These are phyloP conservation scores for Exophiala dermatitidis DNA, from an alignment of 2,329 filamentous ascomycete genomes.

Conservation along the genomic window DNA sequence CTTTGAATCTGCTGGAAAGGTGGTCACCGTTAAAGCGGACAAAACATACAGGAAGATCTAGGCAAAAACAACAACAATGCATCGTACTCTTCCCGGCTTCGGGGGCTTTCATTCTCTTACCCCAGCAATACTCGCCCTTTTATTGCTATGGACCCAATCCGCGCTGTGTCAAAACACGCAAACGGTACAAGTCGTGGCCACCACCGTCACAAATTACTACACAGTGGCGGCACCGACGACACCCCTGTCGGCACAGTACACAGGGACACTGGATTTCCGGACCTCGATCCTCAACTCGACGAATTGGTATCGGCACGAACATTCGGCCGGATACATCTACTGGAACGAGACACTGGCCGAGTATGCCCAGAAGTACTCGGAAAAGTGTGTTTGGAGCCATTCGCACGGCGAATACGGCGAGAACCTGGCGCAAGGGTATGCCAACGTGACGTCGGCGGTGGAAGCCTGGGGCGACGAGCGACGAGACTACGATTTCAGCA, in stretches of 20 bases:
- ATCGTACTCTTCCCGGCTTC: too few relatives aligned
- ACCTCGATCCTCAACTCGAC: conserved; percentile 56
- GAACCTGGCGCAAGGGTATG: conserved; percentile 64
- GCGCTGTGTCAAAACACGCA: conserved; percentile 14
- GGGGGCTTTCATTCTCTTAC: too few relatives aligned
- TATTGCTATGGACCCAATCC: neutral
- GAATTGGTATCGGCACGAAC: conserved; percentile 57
- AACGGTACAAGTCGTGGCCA: conserved; percentile 26
- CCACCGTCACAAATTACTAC: conserved; percentile 25
- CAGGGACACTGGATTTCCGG: conserved; percentile 37
- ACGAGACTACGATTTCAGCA: conserved; percentile 51
- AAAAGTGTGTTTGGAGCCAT: conserved; percentile 38
- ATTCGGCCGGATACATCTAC: conserved; percentile 51
- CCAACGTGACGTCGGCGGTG: conserved; percentile 53
- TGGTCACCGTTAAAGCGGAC: too few relatives aligned
- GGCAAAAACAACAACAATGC: too few relatives aligned
- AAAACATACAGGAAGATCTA: too few relatives aligned
- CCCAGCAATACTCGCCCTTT: too few relatives aligned
- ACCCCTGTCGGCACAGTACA: conserved; percentile 37
- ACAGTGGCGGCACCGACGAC: conserved; percentile 25
- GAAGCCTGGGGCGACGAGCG: conserved; percentile 60
- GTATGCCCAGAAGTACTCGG: conserved; percentile 48
- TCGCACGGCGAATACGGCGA: conserved; percentile 55
- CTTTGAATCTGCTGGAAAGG: too few relatives aligned
- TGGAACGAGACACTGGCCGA: conserved; percentile 61